phyloP scores from a whole-genome alignment of 192 early-diverging fungal genomes.

The Coemansia sp. region DNA sequence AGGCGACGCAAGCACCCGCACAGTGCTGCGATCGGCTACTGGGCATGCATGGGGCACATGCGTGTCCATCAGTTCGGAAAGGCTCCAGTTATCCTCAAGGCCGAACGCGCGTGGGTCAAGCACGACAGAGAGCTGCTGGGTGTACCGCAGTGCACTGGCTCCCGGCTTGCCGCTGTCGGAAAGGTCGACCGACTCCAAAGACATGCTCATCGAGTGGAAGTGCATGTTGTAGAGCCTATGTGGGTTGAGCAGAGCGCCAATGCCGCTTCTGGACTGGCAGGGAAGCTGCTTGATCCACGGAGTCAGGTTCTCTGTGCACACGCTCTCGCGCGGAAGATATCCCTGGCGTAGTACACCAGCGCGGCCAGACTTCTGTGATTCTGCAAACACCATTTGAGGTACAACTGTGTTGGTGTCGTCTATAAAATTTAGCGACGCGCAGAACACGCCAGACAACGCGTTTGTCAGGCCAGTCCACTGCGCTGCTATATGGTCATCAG shows the following conservation, averaged over 20 bases:
- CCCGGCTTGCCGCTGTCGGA: conserved; percentile 57
- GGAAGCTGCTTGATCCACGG: conserved; percentile 96
- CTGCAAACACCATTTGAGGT: conserved; percentile 57
- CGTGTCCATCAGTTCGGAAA: conserved; percentile 58
- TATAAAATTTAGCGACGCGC: conserved; percentile 95
- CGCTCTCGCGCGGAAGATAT: conserved; percentile 85
- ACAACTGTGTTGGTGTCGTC: conserved; percentile 71
- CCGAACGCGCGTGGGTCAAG: conserved; percentile 63
- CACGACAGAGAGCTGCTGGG: conserved; percentile 79
- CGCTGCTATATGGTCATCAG: conserved; percentile 48
- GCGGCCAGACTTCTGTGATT: not conserved
- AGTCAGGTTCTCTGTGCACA: conserved; percentile 98
- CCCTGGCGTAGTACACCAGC: conserved; percentile 65
- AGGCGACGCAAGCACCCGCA: conserved; percentile 30
- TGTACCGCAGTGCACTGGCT: conserved; percentile 59
- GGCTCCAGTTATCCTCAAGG: conserved; percentile 39
- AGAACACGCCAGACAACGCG: conserved; percentile 91
- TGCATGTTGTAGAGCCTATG: conserved; percentile 89
- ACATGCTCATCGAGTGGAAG: conserved; percentile 88
- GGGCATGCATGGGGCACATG: conserved; percentile 55
- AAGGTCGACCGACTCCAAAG: conserved; percentile 52
- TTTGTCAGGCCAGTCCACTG: conserved; percentile 89
- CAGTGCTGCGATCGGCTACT: conserved; percentile 46
- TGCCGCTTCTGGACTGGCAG: conserved; percentile 88
- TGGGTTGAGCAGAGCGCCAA: conserved; percentile 86